phyloP scores from a whole-genome alignment of 306 rosid species.

The Datisca glomerata region DNA sequence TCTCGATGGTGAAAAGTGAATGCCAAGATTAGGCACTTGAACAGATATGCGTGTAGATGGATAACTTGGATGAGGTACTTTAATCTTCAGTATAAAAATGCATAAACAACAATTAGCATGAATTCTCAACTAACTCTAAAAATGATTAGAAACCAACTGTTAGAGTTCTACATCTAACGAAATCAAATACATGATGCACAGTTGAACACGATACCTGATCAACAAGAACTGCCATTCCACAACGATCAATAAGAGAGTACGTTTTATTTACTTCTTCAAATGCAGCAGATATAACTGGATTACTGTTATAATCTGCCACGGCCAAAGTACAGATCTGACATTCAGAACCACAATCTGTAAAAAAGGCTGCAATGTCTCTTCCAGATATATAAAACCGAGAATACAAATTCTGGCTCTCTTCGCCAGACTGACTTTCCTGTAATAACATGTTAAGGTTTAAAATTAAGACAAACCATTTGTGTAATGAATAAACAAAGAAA shows the following conservation, averaged over 20 bases:
- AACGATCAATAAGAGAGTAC: constrained; percentile 77
- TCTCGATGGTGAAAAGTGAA: constrained; percentile 88
- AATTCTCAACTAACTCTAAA: too few species aligned
- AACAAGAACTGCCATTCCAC: constrained; percentile 92
- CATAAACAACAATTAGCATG: too few species aligned
- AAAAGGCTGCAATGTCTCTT: constrained; percentile 91
- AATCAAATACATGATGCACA: too few species aligned
- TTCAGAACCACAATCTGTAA: constrained; percentile 68
- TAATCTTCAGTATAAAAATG: constrained; percentile 41
- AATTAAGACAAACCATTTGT: constrained; percentile 16
- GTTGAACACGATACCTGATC: too few species aligned
- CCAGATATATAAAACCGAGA: constrained; percentile 79
- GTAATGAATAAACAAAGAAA: too few species aligned
- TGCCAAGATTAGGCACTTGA: constrained; percentile 91
- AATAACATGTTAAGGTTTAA: constrained; percentile 11
- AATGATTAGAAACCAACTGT: too few species aligned
- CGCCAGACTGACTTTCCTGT: constrained; percentile 66
- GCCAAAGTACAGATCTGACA: constrained; percentile 39
- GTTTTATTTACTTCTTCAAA: constrained; percentile 25
- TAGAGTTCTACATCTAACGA: too few species aligned
- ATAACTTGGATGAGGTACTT: constrained; percentile 85
- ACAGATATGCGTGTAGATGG: constrained; percentile 78
- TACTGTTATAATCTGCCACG: constrained; percentile 25
- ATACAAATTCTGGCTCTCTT: constrained; percentile 58
- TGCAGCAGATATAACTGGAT: constrained; percentile 20